Evolutionary conservation across 2,329 filamentous ascomycete genomes (phyloP), one percentile per base, ranked within the genome.

Genomic region (Sporothrix euskadiensis): DNA sequence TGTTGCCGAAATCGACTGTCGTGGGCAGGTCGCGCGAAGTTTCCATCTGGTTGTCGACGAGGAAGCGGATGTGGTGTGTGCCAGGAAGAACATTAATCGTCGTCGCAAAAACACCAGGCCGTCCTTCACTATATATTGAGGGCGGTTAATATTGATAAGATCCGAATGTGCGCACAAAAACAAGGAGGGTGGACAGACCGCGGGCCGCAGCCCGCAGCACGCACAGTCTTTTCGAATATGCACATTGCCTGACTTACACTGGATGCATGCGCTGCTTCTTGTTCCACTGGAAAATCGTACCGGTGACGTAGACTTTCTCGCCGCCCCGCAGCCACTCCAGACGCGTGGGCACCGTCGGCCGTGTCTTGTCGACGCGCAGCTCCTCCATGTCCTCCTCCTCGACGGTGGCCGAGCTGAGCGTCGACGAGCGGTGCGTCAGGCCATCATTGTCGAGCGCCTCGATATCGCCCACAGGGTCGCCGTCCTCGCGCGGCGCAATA

Each of bases 201-300:
- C 49, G 49, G 49, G 49, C 16, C 19, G 49, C 19, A 54, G 41
- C 8, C 41, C 41, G 41, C 39, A 10, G 7, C 10, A 6, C 10
- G 39, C 12, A 44, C 41, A 0, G 41, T 14, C 9, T 44, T 44
- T 10, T 41, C 41, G 14, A 16, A 19, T 49, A 14, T 14, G 4
- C 41, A 14, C 41, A 14, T 14, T 49, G 12, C 4, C 44, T 49
- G 44, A 49, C 92, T 88, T 88, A 97, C 94, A 93, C 91, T 81
- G 88, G 90, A 82, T 94, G 90, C 79, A 99, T 85, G 78, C 92
- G 89, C 81, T 94, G 97, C 83, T 98, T 98, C 81, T 92, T 91
- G 83, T 97, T 94, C 96, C 96, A 99, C 81, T 95, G 93, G 78
- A 97, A 97, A 80, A 98, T 98, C 26, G 96, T 98, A 76, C 95